A percentile compares a stretch with the other conserved stretches of the same genome.
phyloP scores from a whole-genome alignment of 2,329 filamentous ascomycete species.

The Hypoxylon sp. region DNA sequence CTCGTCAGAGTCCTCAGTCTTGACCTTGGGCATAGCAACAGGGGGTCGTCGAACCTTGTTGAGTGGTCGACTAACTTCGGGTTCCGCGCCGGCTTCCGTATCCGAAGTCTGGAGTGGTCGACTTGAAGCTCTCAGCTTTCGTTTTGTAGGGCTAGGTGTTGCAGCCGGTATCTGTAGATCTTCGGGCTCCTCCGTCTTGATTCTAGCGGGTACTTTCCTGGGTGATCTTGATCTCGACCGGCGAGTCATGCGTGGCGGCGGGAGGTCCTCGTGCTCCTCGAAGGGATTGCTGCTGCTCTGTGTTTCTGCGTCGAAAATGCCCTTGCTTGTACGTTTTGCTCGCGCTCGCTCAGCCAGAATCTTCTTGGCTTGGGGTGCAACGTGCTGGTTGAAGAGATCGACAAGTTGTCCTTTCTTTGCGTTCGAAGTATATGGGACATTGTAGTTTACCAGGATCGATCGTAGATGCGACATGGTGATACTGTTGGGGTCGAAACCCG shows the following conservation, averaged over 20 bases:
- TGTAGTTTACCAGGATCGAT: conserved; percentile 89
- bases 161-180: conserved; percentile 47
- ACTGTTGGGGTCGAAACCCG: conserved; percentile 82
- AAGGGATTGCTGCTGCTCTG: conserved; percentile 69
- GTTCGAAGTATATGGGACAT: conserved; percentile 83
- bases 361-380: conserved; percentile 80
- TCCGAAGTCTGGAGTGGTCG: conserved; percentile 63
- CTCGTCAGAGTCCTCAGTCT: conserved; percentile 63
- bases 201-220: conserved; percentile 60
- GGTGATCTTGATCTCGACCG: conserved; percentile 64
- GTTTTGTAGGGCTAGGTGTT: conserved; percentile 61
- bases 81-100: conserved; percentile 57
- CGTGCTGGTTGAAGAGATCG: conserved; percentile 80
- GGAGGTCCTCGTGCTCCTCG: conserved; percentile 66
- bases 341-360: conserved; percentile 77
- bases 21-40: conserved; percentile 58
- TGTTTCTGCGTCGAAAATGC: conserved; percentile 77
- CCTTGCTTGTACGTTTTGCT: conserved; percentile 85
- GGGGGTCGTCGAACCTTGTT: conserved; percentile 47
- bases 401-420: conserved; percentile 93
- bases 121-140: conserved; percentile 62
- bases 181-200: conserved; percentile 63
- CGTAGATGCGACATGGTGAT: conserved; percentile 89
- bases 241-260: conserved; percentile 59
- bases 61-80: conserved; percentile 47